These are phyloP conservation scores for Mycena metata DNA, from an alignment of 768 basidiomycete genomes.

Conservation along the genomic window DNA sequence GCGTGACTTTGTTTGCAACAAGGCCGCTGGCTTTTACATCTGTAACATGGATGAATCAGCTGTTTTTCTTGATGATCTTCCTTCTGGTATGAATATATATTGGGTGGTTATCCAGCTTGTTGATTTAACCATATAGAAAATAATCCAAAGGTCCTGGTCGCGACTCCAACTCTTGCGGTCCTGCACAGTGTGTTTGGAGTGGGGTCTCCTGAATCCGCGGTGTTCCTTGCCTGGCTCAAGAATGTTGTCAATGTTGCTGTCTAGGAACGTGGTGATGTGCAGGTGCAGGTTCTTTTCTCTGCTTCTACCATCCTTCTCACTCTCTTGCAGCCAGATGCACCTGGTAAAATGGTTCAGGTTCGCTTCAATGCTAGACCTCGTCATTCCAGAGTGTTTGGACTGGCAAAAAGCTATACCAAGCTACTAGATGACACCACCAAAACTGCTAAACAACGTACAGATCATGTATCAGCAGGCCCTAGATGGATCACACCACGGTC, in stretches of 20 bases:
- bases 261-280: conserved; percentile 11
- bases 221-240: neutral
- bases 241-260: neutral
- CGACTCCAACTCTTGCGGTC: neutral
- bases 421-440: neutral
- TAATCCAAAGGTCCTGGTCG: neutral
- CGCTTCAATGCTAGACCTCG: conserved; percentile 23
- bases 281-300: conserved; percentile 1
- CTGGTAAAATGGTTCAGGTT: conserved; percentile 16
- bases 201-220: neutral
- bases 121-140: neutral
- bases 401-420: conserved; percentile 18
- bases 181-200: neutral
- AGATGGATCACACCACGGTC: too few species aligned
- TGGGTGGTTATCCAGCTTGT: neutral
- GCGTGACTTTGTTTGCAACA: conserved; percentile 1
- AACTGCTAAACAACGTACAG: too few species aligned
- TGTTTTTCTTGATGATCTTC: neutral
- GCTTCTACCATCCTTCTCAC: neutral
- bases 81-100: neutral
- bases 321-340: neutral
- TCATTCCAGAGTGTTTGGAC: conserved; percentile 20
- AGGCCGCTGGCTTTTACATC: too few species aligned
- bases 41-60: too few species aligned
- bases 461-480: too few species aligned